Evolutionary conservation across 306 rosid species (phyloP), one percentile per base, ranked within the genome.

Genomic region (Fagus crenata): DNA sequence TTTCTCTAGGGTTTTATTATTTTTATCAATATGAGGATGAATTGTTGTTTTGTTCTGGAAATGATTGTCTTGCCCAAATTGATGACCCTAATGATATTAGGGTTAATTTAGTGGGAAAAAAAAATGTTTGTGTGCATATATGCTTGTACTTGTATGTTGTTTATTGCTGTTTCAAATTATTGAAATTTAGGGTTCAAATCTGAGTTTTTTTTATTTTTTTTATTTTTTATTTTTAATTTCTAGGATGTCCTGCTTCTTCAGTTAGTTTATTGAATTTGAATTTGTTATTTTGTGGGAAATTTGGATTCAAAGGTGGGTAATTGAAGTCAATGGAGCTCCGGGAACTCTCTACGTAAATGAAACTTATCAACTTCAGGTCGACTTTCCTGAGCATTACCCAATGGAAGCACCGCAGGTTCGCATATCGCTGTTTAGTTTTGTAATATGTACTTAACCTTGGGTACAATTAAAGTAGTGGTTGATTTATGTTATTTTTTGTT

Each of bases 341-440:
- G 99, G 97, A 31, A 96, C 99, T 71, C 98, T 96, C 6, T 96
- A 93, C 75, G 73, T 92, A 3, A 96, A 91, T 72, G 99, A 96
- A 78, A 87, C 92, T 73, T 96, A 89, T 78, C 99, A 93, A 89
- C 99, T 96, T 84, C 99, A 96, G 92, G 98, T 96, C 1, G 99
- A 96, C 70, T 96, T 96, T 78, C 99, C 99, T 4, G 98, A 96
- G 90, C 92, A 96, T 90, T 96, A 96, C 79, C 99, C 98, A 1
- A 96, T 96, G 99, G 98, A 96, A 87, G 98, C 99, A 49, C 99
- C 99, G 0, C 99, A 96, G 99, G 99, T 96, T 63, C 43, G 78
- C 59, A 14, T 49, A 43, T 51, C 43, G 49, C 53, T 61, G 11
- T 76, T 74, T 53, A 12, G 1, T 35, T 71, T 49, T 5, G 9